Evolutionary conservation across 164 flowering plant species (phyloP), one percentile per base, ranked within the genome.

Genomic region (Tetrastigma voinierianum): DNA sequence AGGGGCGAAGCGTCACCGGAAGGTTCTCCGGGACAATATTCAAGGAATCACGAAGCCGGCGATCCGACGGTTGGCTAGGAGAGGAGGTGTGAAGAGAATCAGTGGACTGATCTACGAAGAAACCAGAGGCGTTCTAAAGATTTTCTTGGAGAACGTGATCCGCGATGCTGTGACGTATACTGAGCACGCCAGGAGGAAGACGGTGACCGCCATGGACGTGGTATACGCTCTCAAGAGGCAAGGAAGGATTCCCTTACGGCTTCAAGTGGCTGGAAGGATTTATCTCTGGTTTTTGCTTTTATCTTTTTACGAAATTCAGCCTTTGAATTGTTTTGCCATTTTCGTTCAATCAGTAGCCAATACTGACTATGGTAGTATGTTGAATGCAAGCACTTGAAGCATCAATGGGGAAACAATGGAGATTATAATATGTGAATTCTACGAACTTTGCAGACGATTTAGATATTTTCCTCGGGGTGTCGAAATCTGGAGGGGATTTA

Each of bases 1-100:
- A 10, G 75, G 75, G 40, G 75, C 75, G 17, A 72, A 72, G 62
- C 45, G 75, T 8, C 75, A 72, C 57, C 55, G 75, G 4, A 72
- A 72, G 66, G 75, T 72, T 0, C 70, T 72, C 13, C 63, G 74
- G 1, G 74, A 71, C 40, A 71, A 71, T 57, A 71, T 71, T 62
- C 74, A 71, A 57, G 74, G 74, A 0, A 71, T 71, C 51, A 71
- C 74, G 24, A 71, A 71, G 70, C 74, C 74, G 21, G 74, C 74
- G 40, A 71, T 71, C 21, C 46, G 74, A 19, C 59, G 74, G 2
- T 46, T 71, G 56, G 74, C 74, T 1, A 59, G 74, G n/a, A 53
- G 74, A 10, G 74, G 74, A 0, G 74, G 74, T 0, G 74, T 71
- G 48, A 71, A 71, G 70, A 49, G 74, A 1, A 71, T 71, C 66